Evolutionary conservation across 192 early-diverging fungal species (phyloP).

Genomic region (Endogone sp.): DNA sequence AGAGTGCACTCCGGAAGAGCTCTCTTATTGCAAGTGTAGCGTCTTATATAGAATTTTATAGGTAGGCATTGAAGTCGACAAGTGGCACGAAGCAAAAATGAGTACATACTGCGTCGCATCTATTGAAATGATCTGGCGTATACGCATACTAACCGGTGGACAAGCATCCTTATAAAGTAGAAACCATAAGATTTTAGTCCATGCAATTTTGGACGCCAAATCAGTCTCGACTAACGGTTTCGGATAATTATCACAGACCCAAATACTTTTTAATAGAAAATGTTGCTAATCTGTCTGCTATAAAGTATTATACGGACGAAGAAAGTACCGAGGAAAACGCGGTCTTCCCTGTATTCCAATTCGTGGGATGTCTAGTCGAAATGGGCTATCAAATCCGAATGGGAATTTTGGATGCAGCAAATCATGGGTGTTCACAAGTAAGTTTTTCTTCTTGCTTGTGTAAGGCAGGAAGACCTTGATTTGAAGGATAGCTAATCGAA

Average conservation of each 20-base stretch:
- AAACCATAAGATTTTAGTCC: no score
- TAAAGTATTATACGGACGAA: constrained; percentile 1
- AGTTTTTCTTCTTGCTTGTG: neutral
- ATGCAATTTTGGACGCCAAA: no score
- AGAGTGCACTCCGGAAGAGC: constrained; percentile 11
- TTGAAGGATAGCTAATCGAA: no score
- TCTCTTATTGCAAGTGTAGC: constrained; percentile 19
- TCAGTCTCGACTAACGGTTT: no score
- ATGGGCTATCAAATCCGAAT: constrained; percentile 22
- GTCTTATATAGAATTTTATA: constrained; percentile 23
- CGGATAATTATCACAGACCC: constrained; percentile 4
- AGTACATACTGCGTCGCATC: no score
- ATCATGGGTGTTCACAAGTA: constrained; percentile 19
- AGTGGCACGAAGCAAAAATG: no score
- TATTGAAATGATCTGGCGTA: no score
- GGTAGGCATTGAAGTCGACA: no score
- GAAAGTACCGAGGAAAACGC: neutral
- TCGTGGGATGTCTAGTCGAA: constrained; percentile 16
- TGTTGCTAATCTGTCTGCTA: constrained; percentile 11
- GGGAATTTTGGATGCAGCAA: constrained; percentile 13
- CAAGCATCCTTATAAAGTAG: no score
- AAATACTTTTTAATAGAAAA: constrained; percentile 24
- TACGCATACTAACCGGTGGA: no score
- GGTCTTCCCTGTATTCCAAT: constrained; percentile 3
- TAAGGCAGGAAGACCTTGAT: neutral